Evolutionary conservation across 176 grass and related monocot genomes (phyloP).

Genomic region (Alopecurus myosuroides): DNA sequence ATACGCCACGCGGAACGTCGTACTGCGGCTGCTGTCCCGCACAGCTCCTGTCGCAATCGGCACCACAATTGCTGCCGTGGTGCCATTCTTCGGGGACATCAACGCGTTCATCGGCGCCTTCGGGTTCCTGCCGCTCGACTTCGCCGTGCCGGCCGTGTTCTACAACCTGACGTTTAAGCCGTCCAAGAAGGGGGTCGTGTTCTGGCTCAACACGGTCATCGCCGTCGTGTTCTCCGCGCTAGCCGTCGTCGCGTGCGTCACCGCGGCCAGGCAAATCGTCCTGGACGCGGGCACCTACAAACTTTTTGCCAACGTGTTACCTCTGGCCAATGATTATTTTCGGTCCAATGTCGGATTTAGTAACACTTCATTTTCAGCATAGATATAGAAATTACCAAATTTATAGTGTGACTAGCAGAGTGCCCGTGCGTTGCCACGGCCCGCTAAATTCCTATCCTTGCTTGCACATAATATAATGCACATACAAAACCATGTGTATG

Average conservation of each 20-base stretch:
- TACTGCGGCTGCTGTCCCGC: slow-evolving; percentile 49
- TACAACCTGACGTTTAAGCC: slow-evolving; percentile 89
- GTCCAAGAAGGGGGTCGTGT: slow-evolving; percentile 56
- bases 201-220: slow-evolving; percentile 72
- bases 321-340: too few species aligned
- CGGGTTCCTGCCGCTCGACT: slow-evolving; percentile 91
- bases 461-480: too few species aligned
- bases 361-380: too few species aligned
- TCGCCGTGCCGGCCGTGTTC: slow-evolving; percentile 65
- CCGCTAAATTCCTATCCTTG: too few species aligned
- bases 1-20: slow-evolving; percentile 57
- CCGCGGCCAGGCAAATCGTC: slow-evolving; percentile 68
- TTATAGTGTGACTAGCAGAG: too few species aligned
- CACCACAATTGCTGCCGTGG: slow-evolving; percentile 75
- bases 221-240: slow-evolving; percentile 57
- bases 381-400: too few species aligned
- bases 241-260: slow-evolving; percentile 50
- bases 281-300: slow-evolving; percentile 78
- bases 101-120: slow-evolving; percentile 85
- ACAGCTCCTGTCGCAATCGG: slow-evolving; percentile 44
- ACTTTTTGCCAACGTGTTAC: slow-evolving; percentile 77
- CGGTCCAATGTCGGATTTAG: too few species aligned
- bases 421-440: too few species aligned
- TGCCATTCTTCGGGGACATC: slow-evolving; percentile 94
- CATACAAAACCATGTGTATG: too few species aligned